Percentiles rank a stretch among this genome's conserved stretches.
Conservation (phyloP, 2,329 filamentous ascomycete species). For the Colletotrichum sansevieriae region DNA sequence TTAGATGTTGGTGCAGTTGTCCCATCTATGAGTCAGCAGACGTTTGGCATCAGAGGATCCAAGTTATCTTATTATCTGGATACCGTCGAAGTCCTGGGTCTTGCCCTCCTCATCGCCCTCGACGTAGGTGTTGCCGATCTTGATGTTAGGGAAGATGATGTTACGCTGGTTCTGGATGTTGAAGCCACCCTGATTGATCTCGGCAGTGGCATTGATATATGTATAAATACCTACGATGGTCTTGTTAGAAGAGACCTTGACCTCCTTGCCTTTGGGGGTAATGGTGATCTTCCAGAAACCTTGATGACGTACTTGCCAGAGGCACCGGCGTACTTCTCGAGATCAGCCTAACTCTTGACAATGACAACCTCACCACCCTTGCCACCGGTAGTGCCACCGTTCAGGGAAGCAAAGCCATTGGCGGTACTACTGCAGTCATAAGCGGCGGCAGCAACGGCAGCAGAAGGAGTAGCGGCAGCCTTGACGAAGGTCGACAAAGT, state of each 20-base stretch:
- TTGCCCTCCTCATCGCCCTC: constrained; percentile 44
- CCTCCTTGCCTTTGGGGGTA: constrained; percentile 42
- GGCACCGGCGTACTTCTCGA: constrained; percentile 43
- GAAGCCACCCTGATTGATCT: constrained; percentile 45
- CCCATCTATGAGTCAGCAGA: neutral
- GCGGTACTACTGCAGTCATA: constrained; percentile 37
- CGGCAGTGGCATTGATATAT: constrained; percentile 42
- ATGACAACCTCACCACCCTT: constrained; percentile 43
- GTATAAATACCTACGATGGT: constrained; percentile 43
- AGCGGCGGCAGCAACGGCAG: constrained; percentile 4
- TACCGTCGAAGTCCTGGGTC: constrained; percentile 45
- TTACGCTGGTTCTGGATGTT: constrained; percentile 43
- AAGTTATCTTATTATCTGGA: constrained; percentile 42
- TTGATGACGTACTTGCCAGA: constrained; percentile 46
- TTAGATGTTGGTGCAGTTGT: constrained; percentile 45
- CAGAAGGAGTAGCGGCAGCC: constrained; percentile 21
- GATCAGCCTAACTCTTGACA: constrained; percentile 43
- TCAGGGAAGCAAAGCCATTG: constrained; percentile 45
- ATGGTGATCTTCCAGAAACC: constrained; percentile 44
- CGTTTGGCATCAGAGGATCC: rapidly evolving
- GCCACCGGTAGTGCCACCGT: constrained; percentile 45
- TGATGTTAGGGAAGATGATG: constrained; percentile 46
- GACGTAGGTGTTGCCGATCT: constrained; percentile 41
- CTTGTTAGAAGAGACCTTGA: constrained; percentile 44
- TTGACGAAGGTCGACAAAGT: constrained; percentile 16